Evolutionary conservation across 2,329 filamentous ascomycete genomes (phyloP).

Genomic region (Fusarium annulatum): DNA sequence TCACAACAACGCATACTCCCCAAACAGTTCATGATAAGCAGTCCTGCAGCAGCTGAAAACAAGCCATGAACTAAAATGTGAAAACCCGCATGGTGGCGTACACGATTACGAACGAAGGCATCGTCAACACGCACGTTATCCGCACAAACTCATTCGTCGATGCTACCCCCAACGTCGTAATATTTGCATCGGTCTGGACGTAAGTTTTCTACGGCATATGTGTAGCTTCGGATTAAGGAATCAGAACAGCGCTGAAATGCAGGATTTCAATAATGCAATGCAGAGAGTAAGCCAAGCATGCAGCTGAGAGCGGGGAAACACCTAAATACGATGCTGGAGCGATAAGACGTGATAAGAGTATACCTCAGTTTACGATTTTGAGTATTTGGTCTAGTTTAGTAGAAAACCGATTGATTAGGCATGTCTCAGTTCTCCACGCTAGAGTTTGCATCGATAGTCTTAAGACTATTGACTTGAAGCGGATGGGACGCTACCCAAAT

Average conservation of each 20-base stretch:
- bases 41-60: neutral
- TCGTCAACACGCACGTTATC: neutral
- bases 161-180: neutral
- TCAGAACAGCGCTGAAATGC: neutral
- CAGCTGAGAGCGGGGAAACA: neutral
- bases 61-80: neutral
- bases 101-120: neutral
- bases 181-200: neutral
- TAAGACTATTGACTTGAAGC: neutral
- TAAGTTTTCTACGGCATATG: neutral
- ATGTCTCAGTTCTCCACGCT: neutral
- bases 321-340: accelerated
- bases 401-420: neutral
- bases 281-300: neutral
- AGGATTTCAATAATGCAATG: neutral
- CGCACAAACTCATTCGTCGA: neutral
- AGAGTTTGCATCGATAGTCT: neutral
- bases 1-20: neutral
- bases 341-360: neutral
- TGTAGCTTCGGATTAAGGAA: neutral
- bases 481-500: neutral
- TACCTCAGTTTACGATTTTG: too few relatives aligned
- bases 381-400: neutral
- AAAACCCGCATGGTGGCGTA: neutral
- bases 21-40: neutral